Percentiles rank a stretch among this genome's conserved stretches.
Conservation (phyloP, 805 yeast species). For the Kuraishia borneana region DNA sequence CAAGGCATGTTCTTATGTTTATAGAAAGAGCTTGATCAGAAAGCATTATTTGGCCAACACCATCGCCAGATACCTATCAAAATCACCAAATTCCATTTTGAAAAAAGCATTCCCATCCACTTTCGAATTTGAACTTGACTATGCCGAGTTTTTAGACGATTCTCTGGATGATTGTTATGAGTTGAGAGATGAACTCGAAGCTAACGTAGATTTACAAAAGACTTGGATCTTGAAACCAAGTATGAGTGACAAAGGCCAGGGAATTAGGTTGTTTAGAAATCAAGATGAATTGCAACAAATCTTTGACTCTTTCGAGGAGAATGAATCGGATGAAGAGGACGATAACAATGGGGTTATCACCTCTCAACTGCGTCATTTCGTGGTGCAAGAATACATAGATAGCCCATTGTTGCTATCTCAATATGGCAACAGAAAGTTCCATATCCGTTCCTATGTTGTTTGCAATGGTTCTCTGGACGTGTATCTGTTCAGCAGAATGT, state of each 20-base stretch:
- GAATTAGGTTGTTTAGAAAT: slow-evolving; percentile 73
- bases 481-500: slow-evolving; percentile 68
- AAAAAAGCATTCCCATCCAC: slow-evolving; percentile 58
- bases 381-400: slow-evolving; percentile 71
- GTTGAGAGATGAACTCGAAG: slow-evolving; percentile 63
- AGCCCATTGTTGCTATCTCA: slow-evolving; percentile 55
- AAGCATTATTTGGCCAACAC: slow-evolving; percentile 86
- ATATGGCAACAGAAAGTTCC: slow-evolving; percentile 70
- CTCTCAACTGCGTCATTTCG: slow-evolving; percentile 82
- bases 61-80: slow-evolving; percentile 60
- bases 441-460: slow-evolving; percentile 75
- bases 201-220: slow-evolving; percentile 26
- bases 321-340: slow-evolving; percentile 30
- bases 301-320: slow-evolving; percentile 80
- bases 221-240: slow-evolving; percentile 92
- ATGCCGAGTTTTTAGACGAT: slow-evolving; percentile 93
- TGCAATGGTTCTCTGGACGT: slow-evolving; percentile 68
- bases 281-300: slow-evolving; percentile 72
- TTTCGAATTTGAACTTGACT: slow-evolving; percentile 78
- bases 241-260: slow-evolving; percentile 96
- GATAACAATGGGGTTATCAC: slow-evolving; percentile 59
- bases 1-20: slow-evolving; percentile 69
- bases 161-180: slow-evolving; percentile 89
- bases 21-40: slow-evolving; percentile 82
- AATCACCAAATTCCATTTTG: slow-evolving; percentile 61